Evolutionary conservation across 345 rosid genomes (phyloP).

Genomic region (Rubroshorea leprosula): DNA sequence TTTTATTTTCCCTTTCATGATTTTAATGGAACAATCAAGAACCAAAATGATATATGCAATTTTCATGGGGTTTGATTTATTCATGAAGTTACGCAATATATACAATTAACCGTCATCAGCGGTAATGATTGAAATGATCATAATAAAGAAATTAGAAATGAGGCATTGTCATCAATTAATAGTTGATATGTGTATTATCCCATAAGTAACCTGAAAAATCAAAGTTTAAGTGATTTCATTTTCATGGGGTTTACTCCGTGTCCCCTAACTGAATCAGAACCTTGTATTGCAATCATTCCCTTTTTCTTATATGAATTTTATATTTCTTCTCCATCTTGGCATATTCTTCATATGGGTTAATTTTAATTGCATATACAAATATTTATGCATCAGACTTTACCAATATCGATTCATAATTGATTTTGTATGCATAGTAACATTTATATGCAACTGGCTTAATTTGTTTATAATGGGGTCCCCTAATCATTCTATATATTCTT

Average conservation of each 20-base stretch:
- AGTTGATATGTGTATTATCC: slow-evolving; percentile 20
- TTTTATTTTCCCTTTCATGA: not conserved
- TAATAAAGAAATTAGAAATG: slow-evolving; percentile 10
- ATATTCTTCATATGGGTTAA: too few species aligned
- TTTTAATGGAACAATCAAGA: not conserved
- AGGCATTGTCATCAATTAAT: slow-evolving; percentile 28
- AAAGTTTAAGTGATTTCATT: slow-evolving; percentile 47
- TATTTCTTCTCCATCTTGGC: slow-evolving; percentile 9
- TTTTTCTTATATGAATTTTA: slow-evolving; percentile 6
- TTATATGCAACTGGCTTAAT: too few species aligned
- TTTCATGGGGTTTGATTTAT: not conserved
- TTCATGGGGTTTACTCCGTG: slow-evolving; percentile 34
- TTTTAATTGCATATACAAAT: too few species aligned
- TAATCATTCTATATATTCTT: too few species aligned
- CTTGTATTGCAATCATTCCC: slow-evolving; percentile 32
- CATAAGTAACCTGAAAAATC: slow-evolving; percentile 35
- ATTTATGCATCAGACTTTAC: too few species aligned
- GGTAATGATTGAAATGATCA: slow-evolving; percentile 2
- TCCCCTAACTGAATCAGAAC: slow-evolving; percentile 43
- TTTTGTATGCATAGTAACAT: too few species aligned
- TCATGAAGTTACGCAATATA: slow-evolving; percentile 20
- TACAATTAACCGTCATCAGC: slow-evolving; percentile 37
- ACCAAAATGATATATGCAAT: not conserved
- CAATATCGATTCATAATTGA: too few species aligned
- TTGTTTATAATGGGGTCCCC: too few species aligned